Conservation (phyloP, 192 early-diverging fungal species). For the Coemansia sp. region DNA sequence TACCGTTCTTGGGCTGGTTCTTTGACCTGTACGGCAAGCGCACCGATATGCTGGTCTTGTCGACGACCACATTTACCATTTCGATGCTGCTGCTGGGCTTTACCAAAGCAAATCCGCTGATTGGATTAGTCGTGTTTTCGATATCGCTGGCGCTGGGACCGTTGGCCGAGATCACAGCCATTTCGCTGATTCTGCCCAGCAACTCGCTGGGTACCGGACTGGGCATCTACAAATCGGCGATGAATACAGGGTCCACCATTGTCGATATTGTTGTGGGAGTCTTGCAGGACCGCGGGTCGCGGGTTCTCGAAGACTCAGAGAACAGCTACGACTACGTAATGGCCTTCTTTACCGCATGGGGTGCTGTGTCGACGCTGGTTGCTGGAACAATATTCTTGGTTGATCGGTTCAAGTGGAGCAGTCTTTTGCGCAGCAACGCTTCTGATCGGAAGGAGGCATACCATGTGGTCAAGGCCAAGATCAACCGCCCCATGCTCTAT, state of each 20-base stretch:
- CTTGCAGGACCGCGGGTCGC: slow-evolving; percentile 55
- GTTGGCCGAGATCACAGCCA: slow-evolving; percentile 58
- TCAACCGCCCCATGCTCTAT: slow-evolving; percentile 33
- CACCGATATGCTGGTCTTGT: slow-evolving; percentile 46
- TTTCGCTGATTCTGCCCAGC: slow-evolving; percentile 59
- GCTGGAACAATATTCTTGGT: slow-evolving; percentile 36
- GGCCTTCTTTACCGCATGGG: slow-evolving; percentile 53
- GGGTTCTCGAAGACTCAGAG: slow-evolving; percentile 25
- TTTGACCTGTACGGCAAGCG: slow-evolving; percentile 66
- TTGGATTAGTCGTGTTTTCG: slow-evolving; percentile 58
- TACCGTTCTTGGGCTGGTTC: slow-evolving; percentile 69
- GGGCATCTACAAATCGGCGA: slow-evolving; percentile 63
- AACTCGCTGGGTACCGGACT: slow-evolving; percentile 60
- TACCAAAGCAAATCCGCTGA: slow-evolving; percentile 54
- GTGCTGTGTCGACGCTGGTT: slow-evolving; percentile 35
- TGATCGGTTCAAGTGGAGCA: slow-evolving; percentile 36
- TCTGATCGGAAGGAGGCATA: slow-evolving; percentile 20
- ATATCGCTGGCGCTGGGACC: slow-evolving; percentile 62
- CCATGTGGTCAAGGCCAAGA: slow-evolving; percentile 34
- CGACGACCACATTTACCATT: slow-evolving; percentile 31
- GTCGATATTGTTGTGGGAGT: slow-evolving; percentile 61
- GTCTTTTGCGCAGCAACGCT: slow-evolving; percentile 35
- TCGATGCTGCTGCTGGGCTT: slow-evolving; percentile 56
- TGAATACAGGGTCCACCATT: slow-evolving; percentile 60
- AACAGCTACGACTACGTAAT: slow-evolving; percentile 54